Evolutionary conservation across 805 yeast species (phyloP).

Genomic region (Candida fluviatilis): DNA sequence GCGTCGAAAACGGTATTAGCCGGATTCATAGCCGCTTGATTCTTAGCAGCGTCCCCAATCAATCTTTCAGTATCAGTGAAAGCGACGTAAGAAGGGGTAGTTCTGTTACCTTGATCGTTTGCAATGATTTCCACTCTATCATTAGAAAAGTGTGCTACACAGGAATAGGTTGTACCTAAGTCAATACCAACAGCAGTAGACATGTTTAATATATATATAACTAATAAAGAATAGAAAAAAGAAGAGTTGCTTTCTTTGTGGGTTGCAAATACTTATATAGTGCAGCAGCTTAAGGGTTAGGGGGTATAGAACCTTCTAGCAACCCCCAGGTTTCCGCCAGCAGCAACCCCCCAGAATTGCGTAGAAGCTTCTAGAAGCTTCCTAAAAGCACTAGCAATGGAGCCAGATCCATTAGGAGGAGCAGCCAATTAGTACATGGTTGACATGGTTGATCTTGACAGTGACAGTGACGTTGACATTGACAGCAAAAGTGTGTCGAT

Average conservation of each 20-base stretch:
- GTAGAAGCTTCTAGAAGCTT: not conserved
- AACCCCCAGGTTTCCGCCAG: not conserved
- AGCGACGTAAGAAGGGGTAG: constrained; percentile 95
- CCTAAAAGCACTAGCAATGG: too few species aligned
- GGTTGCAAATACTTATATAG: not conserved
- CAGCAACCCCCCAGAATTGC: not conserved
- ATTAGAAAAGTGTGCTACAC: constrained; percentile 72
- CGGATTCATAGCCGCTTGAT: constrained; percentile 97
- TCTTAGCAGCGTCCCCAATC: constrained; percentile 97
- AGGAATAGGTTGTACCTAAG: constrained; percentile 96
- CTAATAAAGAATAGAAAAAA: not conserved
- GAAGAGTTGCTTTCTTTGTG: not conserved
- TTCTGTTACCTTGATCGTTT: constrained; percentile 98
- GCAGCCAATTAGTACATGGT: too few species aligned
- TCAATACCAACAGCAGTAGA: constrained; percentile 70
- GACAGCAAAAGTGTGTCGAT: too few species aligned
- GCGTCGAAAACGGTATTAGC: constrained; percentile 91
- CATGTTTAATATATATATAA: constrained; percentile 10
- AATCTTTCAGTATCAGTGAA: constrained; percentile 94
- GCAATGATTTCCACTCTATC: constrained; percentile 94
- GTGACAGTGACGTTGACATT: too few species aligned
- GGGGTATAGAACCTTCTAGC: constrained; percentile 2
- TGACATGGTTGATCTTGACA: too few species aligned
- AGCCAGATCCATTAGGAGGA: too few species aligned
- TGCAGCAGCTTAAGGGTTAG: not conserved